Conservation (phyloP, 1,284 basidiomycete species). For the Exsudoporus floridanus region DNA sequence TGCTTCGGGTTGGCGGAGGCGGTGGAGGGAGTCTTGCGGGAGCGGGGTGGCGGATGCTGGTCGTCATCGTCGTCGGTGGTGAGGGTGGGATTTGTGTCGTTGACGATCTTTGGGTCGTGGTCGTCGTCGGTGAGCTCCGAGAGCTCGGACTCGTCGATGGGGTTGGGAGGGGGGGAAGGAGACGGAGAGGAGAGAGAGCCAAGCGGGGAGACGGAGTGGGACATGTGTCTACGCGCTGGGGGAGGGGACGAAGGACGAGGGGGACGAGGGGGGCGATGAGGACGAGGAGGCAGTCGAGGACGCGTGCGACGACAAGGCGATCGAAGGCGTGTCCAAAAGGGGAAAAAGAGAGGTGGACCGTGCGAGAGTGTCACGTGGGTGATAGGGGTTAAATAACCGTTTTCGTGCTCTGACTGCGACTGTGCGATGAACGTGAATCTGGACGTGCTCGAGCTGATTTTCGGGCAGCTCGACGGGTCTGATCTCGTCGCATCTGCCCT, state of each 20-base stretch:
- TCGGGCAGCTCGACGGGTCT: slow-evolving; percentile 47
- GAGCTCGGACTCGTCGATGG: slow-evolving; percentile 65
- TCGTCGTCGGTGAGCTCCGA: slow-evolving; percentile 81
- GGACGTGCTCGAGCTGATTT: slow-evolving; percentile 68
- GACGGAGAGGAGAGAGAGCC: slow-evolving; percentile 60
- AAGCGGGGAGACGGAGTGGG: slow-evolving; percentile 40
- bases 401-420: background rate
- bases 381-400: slow-evolving; percentile 7
- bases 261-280: slow-evolving; percentile 2
- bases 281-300: slow-evolving; percentile 4
- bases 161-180: slow-evolving; percentile 38
- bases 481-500: slow-evolving; percentile 60
- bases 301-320: slow-evolving; percentile 27
- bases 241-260: background rate
- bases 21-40: slow-evolving; percentile 16
- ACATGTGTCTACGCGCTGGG: slow-evolving; percentile 9
- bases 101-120: slow-evolving; percentile 43
- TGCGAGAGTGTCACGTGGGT: slow-evolving; percentile 28
- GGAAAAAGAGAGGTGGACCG: slow-evolving; percentile 22
- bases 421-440: slow-evolving; percentile 51
- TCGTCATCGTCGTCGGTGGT: slow-evolving; percentile 27
- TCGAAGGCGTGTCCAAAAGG: slow-evolving; percentile 21
- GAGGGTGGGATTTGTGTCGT: slow-evolving; percentile 11
- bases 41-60: slow-evolving; percentile 21
- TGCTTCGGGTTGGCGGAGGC: slow-evolving; percentile 7